phyloP scores from a whole-genome alignment of 352 stramenopile species.

The Peronospora tabacina region DNA sequence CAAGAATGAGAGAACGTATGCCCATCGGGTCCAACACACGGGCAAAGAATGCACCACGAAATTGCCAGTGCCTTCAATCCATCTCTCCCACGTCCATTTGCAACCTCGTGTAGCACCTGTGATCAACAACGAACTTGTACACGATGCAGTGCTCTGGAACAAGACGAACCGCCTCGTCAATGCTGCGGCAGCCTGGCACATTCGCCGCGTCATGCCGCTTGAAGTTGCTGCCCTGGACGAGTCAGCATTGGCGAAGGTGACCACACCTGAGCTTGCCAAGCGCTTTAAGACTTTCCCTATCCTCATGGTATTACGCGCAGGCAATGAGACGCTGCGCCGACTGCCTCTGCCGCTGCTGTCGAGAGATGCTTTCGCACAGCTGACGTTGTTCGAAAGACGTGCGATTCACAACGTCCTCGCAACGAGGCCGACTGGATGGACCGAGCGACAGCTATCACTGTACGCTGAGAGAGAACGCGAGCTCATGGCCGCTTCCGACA shows the following conservation, averaged over 20 bases:
- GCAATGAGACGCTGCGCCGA: constrained; percentile 7
- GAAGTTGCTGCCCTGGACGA: constrained; percentile 6
- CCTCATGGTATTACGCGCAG: constrained; percentile 9
- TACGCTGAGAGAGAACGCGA: constrained; percentile 14
- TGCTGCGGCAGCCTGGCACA: constrained; percentile 15
- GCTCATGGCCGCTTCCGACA: constrained; percentile 3
- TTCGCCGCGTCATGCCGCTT: constrained; percentile 13
- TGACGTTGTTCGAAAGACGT: constrained; percentile 13
- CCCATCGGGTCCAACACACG: neutral
- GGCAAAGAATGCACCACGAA: neutral
- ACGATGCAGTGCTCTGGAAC: constrained; percentile 5
- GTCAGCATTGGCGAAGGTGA: constrained; percentile 5
- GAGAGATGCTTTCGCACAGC: constrained; percentile 3
- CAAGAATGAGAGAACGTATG: constrained; percentile 5
- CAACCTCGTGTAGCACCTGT: constrained; percentile 8
- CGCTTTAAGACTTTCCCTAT: constrained; percentile 13
- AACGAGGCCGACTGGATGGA: constrained; percentile 8
- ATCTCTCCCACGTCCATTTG: constrained; percentile 9
- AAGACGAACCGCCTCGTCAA: constrained; percentile 12
- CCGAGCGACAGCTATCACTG: constrained; percentile 1
- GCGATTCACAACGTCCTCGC: constrained; percentile 18
- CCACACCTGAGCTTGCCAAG: constrained; percentile 5
- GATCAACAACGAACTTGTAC: neutral
- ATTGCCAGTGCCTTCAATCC: constrained; percentile 6
- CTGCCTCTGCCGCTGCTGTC: constrained; percentile 10